Evolutionary conservation across 768 basidiomycete species (phyloP).

Genomic region (Termitomyces titanicus): DNA sequence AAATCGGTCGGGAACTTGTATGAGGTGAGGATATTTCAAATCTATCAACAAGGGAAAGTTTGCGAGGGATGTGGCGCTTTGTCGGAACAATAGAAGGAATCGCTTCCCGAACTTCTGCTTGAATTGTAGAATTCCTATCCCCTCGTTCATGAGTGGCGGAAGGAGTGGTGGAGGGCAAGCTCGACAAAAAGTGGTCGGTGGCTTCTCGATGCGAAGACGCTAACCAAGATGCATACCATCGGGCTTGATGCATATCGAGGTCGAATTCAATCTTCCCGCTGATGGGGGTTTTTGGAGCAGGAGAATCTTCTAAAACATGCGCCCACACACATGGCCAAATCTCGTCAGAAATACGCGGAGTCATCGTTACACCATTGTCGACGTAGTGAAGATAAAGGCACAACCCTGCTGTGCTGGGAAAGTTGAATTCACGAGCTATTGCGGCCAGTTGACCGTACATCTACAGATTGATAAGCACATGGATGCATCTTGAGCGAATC

Average conservation of each 20-base stretch:
- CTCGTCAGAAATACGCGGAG: constrained; percentile 76
- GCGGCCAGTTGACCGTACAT: constrained; percentile 74
- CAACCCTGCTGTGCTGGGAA: constrained; percentile 73
- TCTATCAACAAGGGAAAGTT: constrained; percentile 67
- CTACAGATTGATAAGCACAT: constrained; percentile 30
- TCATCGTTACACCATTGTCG: constrained; percentile 51
- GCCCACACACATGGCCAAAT: constrained; percentile 73
- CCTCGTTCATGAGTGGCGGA: constrained; percentile 49
- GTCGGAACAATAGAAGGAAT: constrained; percentile 31
- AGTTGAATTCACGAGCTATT: constrained; percentile 79
- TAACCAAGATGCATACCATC: constrained; percentile 77
- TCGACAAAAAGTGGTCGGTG: constrained; percentile 37
- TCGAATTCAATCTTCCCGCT: constrained; percentile 85
- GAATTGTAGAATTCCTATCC: constrained; percentile 48
- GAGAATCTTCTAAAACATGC: constrained; percentile 46
- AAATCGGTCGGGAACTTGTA: constrained; percentile 26
- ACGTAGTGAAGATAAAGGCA: constrained; percentile 72
- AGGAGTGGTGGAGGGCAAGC: constrained; percentile 29
- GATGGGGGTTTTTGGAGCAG: constrained; percentile 49
- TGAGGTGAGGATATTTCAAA: constrained; percentile 43
- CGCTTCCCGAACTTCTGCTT: constrained; percentile 37
- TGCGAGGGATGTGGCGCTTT: constrained; percentile 55
- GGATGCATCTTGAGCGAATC: neutral
- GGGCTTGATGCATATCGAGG: constrained; percentile 69
- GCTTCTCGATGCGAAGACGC: constrained; percentile 42